Percentiles rank a stretch among this genome's conserved stretches.
These are phyloP conservation scores for Solanum medicagineum DNA, from an alignment of 257 asterid genomes.

Conservation along the genomic window DNA sequence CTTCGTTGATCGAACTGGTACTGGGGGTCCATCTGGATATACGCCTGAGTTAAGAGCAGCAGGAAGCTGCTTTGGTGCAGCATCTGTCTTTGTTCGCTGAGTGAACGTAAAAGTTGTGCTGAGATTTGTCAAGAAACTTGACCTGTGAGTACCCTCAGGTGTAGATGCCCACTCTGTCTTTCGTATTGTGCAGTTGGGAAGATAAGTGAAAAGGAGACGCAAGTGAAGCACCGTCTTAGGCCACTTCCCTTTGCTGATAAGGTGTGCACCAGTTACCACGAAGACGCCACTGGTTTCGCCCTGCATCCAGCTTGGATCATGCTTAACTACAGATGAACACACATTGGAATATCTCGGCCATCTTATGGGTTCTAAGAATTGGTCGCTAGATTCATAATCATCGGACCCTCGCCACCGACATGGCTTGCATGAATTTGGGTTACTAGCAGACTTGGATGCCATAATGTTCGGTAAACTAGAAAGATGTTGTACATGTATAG, in stretches of 20 bases:
- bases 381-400: slow-evolving; percentile 46
- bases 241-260: slow-evolving; percentile 76
- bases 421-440: slow-evolving; percentile 12
- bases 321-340: slow-evolving; percentile 65
- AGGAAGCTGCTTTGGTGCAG: slow-evolving; percentile 49
- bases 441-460: slow-evolving; percentile 24
- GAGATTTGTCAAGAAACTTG: slow-evolving; percentile 61
- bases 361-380: slow-evolving; percentile 75
- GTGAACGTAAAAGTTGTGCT: slow-evolving; percentile 93
- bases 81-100: slow-evolving; percentile 45
- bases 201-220: slow-evolving; percentile 61
- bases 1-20: slow-evolving; percentile 59
- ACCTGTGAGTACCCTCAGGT: slow-evolving; percentile 61
- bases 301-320: slow-evolving; percentile 61
- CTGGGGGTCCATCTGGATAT: slow-evolving; percentile 92
- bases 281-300: slow-evolving; percentile 51
- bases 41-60: slow-evolving; percentile 76
- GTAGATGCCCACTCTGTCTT: slow-evolving; percentile 91
- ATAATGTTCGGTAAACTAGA: slow-evolving; percentile 72
- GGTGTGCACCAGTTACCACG: slow-evolving; percentile 86
- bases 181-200: slow-evolving; percentile 63
- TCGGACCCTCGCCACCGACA: slow-evolving; percentile 91
- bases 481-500: slow-evolving; percentile 85
- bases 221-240: slow-evolving; percentile 82
- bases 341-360: slow-evolving; percentile 75